Conservation (phyloP, 805 yeast species). For the Metschnikowia vanudenii region DNA sequence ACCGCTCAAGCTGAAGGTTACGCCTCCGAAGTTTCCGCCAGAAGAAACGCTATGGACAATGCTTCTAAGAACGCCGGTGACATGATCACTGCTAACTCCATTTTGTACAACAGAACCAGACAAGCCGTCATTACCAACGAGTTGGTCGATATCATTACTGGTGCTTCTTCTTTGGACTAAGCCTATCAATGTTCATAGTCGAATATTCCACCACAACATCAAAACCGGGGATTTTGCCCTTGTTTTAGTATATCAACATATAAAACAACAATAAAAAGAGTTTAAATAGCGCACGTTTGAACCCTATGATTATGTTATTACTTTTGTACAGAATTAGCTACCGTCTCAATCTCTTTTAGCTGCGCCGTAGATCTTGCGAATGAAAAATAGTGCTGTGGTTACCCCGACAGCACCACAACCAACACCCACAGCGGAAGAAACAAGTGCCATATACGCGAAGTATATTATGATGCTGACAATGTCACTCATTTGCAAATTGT, state of each 20-base stretch:
- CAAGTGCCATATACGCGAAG: conserved; percentile 67
- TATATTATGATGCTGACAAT: conserved; percentile 66
- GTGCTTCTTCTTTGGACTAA: conserved; percentile 97
- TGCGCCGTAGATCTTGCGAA: conserved; percentile 58
- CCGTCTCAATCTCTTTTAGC: conserved; percentile 50
- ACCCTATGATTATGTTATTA: neutral
- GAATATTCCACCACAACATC: conserved; percentile 5
- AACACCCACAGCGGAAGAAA: conserved; percentile 60
- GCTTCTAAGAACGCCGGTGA: conserved; percentile 99
- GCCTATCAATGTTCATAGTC: conserved; percentile 4
- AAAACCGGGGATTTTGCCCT: neutral
- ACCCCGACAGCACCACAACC: conserved; percentile 77
- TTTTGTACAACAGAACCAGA: conserved; percentile 86
- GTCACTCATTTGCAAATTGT: conserved; percentile 59
- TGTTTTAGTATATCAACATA: conserved; percentile 3
- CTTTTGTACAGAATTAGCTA: neutral
- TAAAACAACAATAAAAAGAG: conserved; percentile 6
- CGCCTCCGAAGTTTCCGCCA: conserved; percentile 95
- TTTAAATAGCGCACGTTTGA: neutral
- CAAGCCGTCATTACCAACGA: conserved; percentile 56
- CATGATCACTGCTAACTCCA: conserved; percentile 94
- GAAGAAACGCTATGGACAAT: conserved; percentile 99
- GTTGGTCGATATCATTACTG: conserved; percentile 98
- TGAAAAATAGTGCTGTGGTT: conserved; percentile 62
- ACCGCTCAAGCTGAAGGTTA: conserved; percentile 96